Conservation (phyloP, 2,329 filamentous ascomycete genomes). For the Fusarium domesticum region DNA sequence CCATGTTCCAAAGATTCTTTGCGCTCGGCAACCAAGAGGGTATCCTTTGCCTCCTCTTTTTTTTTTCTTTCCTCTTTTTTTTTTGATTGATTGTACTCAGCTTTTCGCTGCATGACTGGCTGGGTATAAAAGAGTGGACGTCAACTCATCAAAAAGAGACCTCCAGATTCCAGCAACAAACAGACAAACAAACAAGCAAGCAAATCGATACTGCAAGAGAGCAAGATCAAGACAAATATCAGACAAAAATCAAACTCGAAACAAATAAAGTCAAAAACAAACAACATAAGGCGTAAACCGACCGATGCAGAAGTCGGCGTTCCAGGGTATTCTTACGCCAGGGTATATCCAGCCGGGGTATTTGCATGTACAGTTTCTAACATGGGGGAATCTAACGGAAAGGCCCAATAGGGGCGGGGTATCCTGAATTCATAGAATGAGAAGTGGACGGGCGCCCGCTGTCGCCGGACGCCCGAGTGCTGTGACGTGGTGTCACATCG, state of each 20-base stretch:
- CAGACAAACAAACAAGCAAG: slow-evolving; percentile 18
- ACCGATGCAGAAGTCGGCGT: slow-evolving; percentile 47
- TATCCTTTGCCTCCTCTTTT: slow-evolving; percentile 32
- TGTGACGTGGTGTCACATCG: slow-evolving; percentile 80
- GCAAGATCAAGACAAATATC: slow-evolving; percentile 9
- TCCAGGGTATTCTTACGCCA: slow-evolving; percentile 58
- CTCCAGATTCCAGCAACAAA: slow-evolving; percentile 28
- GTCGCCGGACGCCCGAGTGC: slow-evolving; percentile 79
- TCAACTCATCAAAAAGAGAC: slow-evolving; percentile 35
- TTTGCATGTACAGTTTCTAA: slow-evolving; percentile 51
- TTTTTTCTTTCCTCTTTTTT: slow-evolving; percentile 22
- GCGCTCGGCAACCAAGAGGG: slow-evolving; percentile 30
- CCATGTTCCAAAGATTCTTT: slow-evolving; percentile 25
- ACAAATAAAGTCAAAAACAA: slow-evolving; percentile 30
- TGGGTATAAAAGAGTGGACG: slow-evolving; percentile 37
- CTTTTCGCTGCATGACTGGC: slow-evolving; percentile 28
- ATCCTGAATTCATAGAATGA: slow-evolving; percentile 94
- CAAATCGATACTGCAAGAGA: background rate
- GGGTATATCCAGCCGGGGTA: slow-evolving; percentile 65
- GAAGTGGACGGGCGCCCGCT: slow-evolving; percentile 91
- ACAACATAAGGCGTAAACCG: slow-evolving; percentile 40
- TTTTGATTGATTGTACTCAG: slow-evolving; percentile 31
- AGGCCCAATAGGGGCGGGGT: slow-evolving; percentile 87
- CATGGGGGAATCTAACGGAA: slow-evolving; percentile 69
- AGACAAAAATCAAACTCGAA: slow-evolving; percentile 16